Evolutionary conservation across 2,329 filamentous ascomycete genomes (phyloP), one percentile per base, ranked within the genome.

Genomic region (Xylaria sp.): DNA sequence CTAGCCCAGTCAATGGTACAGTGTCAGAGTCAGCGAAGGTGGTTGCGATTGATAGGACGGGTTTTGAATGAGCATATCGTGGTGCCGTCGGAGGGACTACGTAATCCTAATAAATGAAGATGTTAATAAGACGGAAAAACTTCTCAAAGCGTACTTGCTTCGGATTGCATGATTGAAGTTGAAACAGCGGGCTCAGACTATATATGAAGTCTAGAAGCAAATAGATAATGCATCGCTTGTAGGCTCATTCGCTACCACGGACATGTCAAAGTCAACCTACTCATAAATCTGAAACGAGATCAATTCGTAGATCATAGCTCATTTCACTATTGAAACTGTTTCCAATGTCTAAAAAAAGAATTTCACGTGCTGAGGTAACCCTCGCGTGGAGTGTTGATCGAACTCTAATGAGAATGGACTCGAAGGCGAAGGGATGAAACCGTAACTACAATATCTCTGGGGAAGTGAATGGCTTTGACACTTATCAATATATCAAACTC

Each of bases 21-120:
- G 27, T 72, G 3, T 57, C 68, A 2, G 73, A 74, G 58, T 70
- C 72, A 15, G 73, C 67, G 7, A 75, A 75, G 45, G 36, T 74
- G 20, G 69, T 73, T 25, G 71, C 62, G 11, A 63, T 75, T 54
- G 67, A 74, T 55, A 70, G 58, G 17, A 33, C 60, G 27, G 61
- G 61, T 9, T 69, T 63, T 13, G 7, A 11, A 55, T 55, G 6
- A 10, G 29, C 7, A 11, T 11, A 27, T 10, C 36, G 6, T 44
- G 25, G 29, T 27, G 53, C 7, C 6, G 38, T 17, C 13, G 5
- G 53, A 10, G 36, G n/a, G n/a, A 10, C 22, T 39, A 29, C 6
- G 22, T 39, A 42, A 29, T 27, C 5, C 15, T 55, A 17, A 53
- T 38, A 2, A 27, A 5, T 10, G 13, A n/a, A 15, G 36, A 15